A percentile compares a stretch with the other conserved stretches of the same genome.
Evolutionary conservation across 306 rosid species (phyloP).

Genomic region (Dalbergia cultrata): DNA sequence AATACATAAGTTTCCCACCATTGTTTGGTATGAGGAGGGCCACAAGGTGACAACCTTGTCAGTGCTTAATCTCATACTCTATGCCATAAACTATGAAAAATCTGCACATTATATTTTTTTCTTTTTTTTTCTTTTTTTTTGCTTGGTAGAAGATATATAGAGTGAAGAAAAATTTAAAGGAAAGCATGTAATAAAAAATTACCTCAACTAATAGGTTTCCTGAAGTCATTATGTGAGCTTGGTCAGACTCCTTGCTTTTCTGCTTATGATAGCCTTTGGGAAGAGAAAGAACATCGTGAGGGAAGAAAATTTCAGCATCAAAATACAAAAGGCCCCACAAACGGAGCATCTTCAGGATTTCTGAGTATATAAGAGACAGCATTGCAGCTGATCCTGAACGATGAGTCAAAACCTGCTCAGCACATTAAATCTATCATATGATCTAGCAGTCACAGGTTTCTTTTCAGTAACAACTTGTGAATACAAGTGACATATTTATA

Average conservation of each 20-base stretch:
- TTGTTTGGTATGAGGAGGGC: not conserved
- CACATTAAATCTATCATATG: conserved; percentile 42
- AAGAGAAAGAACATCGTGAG: conserved; percentile 71
- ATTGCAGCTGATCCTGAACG: conserved; percentile 84
- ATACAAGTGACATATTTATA: conserved; percentile 46
- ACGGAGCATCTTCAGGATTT: conserved; percentile 92
- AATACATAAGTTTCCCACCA: conserved; percentile 7
- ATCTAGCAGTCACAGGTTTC: conserved; percentile 23
- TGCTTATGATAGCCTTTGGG: conserved; percentile 88
- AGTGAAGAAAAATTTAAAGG: conserved; percentile 6
- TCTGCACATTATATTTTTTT: not conserved
- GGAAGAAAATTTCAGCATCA: conserved; percentile 90
- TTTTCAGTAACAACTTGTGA: conserved; percentile 34
- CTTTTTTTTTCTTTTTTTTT: not conserved
- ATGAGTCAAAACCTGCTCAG: conserved; percentile 89
- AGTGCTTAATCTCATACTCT: too few species aligned
- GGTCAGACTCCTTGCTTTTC: conserved; percentile 93
- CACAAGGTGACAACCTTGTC: not conserved
- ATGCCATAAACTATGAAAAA: conserved; percentile 4
- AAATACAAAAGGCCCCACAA: conserved; percentile 92
- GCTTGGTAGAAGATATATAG: conserved; percentile 6
- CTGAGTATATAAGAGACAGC: conserved; percentile 84
- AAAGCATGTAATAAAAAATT: conserved; percentile 38
- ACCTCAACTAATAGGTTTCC: conserved; percentile 84
- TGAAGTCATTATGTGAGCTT: conserved; percentile 81